Conservation (phyloP, 2,329 filamentous ascomycete genomes). For the Fusarium luffae region DNA sequence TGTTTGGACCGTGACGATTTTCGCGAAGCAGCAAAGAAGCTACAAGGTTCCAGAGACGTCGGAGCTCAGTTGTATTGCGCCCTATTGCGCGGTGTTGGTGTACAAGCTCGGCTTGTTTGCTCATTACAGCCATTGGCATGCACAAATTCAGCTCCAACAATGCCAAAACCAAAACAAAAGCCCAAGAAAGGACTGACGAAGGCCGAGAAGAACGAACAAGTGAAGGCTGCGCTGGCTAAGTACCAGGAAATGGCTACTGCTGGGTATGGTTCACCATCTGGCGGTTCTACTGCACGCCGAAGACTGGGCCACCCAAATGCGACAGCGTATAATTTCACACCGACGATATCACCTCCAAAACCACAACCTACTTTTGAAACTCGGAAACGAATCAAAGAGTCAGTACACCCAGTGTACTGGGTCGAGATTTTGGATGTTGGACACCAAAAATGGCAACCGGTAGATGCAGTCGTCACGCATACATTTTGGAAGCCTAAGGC, state of each 20-base stretch:
- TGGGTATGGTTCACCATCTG: slow-evolving; percentile 46
- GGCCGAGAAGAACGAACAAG: slow-evolving; percentile 50
- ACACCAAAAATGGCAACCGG: slow-evolving; percentile 89
- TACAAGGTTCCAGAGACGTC: slow-evolving; percentile 87
- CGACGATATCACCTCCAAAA: slow-evolving; percentile 54
- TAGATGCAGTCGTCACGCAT: slow-evolving; percentile 85
- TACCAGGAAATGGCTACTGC: slow-evolving; percentile 50
- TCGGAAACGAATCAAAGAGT: slow-evolving; percentile 69
- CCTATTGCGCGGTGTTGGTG: slow-evolving; percentile 81
- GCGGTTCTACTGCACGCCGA: slow-evolving; percentile 55
- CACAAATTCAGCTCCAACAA: slow-evolving; percentile 61
- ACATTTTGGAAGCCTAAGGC: slow-evolving; percentile 78
- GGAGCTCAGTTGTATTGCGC: slow-evolving; percentile 93
- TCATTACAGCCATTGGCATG: slow-evolving; percentile 88
- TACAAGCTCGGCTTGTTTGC: slow-evolving; percentile 86
- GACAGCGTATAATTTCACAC: slow-evolving; percentile 62
- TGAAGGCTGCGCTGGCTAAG: slow-evolving; percentile 55
- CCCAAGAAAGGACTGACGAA: slow-evolving; percentile 47
- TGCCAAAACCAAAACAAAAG: slow-evolving; percentile 54
- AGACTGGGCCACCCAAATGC: slow-evolving; percentile 66
- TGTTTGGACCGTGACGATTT: slow-evolving; percentile 80
- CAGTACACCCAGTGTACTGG: slow-evolving; percentile 89
- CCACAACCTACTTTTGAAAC: slow-evolving; percentile 48
- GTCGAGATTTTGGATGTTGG: slow-evolving; percentile 89
- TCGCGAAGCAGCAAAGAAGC: slow-evolving; percentile 70